Evolutionary conservation across 177 flowering plant genomes (phyloP).

Genomic region (Vitis hybrid): DNA sequence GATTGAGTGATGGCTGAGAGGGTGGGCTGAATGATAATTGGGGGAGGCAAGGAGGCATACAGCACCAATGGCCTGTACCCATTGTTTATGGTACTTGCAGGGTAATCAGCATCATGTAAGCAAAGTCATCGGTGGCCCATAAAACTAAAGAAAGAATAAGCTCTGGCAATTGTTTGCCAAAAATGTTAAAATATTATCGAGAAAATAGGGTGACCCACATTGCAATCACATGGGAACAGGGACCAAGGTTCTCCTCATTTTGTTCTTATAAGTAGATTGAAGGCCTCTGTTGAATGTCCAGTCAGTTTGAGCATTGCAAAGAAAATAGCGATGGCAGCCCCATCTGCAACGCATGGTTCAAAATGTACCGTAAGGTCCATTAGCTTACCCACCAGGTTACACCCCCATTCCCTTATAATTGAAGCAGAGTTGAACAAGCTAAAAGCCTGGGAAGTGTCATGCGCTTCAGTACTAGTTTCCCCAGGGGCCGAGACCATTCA

Average conservation of each 20-base stretch:
- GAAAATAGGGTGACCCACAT: conserved; percentile 12
- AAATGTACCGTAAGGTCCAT: conserved; percentile 36
- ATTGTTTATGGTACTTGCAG: neutral
- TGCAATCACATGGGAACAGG: conserved; percentile 10
- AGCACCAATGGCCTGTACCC: neutral
- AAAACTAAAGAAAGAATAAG: neutral
- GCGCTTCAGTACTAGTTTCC: neutral
- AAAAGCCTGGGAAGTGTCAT: conserved; percentile 6
- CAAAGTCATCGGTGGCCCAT: neutral
- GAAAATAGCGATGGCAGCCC: conserved; percentile 14
- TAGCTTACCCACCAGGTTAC: conserved; percentile 39
- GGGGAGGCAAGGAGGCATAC: conserved; percentile 12
- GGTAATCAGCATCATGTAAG: neutral
- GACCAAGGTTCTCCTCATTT: neutral
- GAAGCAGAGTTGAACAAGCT: conserved; percentile 23
- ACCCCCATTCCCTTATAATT: conserved; percentile 12
- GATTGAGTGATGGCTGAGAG: neutral
- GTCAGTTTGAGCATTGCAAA: neutral
- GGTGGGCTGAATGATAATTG: neutral
- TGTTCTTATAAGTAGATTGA: neutral
- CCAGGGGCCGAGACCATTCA: conserved; percentile 17
- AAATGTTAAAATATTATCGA: conserved; percentile 13
- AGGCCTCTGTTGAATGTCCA: neutral
- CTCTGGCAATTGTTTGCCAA: conserved; percentile 11
- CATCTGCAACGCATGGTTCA: neutral